A percentile compares a stretch with the other conserved stretches of the same genome.
Evolutionary conservation across 805 yeast genomes (phyloP).

Genomic region (Saturnispora besseyi): DNA sequence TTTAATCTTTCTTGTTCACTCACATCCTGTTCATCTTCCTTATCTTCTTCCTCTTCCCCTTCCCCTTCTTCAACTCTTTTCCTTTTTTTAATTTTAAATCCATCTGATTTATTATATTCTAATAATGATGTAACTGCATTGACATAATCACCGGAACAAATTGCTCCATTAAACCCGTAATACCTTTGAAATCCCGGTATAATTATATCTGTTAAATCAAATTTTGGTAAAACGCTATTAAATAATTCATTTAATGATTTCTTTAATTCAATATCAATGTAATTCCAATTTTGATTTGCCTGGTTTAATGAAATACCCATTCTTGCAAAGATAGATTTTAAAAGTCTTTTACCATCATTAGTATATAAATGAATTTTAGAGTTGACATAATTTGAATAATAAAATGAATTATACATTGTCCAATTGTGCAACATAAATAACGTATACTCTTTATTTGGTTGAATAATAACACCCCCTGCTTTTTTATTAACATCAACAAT

Average conservation of each 20-base stretch:
- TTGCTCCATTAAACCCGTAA: conserved; percentile 78
- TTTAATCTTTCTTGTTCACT: conserved; percentile 25
- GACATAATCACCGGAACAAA: conserved; percentile 89
- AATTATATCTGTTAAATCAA: conserved; percentile 74
- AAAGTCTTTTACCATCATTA: conserved; percentile 77
- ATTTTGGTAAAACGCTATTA: conserved; percentile 57
- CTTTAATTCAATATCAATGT: conserved; percentile 75
- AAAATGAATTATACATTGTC: conserved; percentile 84
- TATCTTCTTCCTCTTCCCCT: conserved; percentile 13
- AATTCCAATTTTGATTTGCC: conserved; percentile 90
- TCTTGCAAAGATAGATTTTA: conserved; percentile 87
- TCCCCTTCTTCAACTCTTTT: conserved; percentile 8
- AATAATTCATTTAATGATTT: conserved; percentile 62
- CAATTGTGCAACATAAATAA: conserved; percentile 84
- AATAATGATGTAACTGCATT: conserved; percentile 80
- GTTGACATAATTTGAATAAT: conserved; percentile 84
- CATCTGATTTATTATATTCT: conserved; percentile 47
- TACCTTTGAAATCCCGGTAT: conserved; percentile 81
- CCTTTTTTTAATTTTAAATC: conserved; percentile 9
- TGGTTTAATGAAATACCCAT: conserved; percentile 89
- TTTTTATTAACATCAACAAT: conserved; percentile 21
- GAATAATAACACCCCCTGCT: conserved; percentile 33
- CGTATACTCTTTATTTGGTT: conserved; percentile 75
- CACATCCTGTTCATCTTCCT: conserved; percentile 21
- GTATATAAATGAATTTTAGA: conserved; percentile 84